Evolutionary conservation across 2,329 filamentous ascomycete genomes (phyloP).

Genomic region (Fusarium sp.): DNA sequence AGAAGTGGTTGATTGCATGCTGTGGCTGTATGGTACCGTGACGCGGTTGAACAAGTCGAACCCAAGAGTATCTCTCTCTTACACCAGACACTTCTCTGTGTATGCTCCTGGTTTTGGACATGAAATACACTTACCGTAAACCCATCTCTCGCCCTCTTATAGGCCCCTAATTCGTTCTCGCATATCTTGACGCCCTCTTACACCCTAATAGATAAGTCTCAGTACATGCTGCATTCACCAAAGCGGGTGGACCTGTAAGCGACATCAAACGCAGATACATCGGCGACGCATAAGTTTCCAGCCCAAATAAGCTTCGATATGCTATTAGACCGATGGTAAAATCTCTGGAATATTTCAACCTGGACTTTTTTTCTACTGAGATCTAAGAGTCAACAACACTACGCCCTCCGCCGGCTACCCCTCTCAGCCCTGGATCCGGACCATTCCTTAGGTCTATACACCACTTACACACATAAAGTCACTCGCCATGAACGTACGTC

Average conservation of each 20-base stretch:
- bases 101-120: slow-evolving; percentile 7
- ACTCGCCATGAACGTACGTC: slow-evolving; percentile 84
- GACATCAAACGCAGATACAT: slow-evolving; percentile 26
- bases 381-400: no score
- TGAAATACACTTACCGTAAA: neutral
- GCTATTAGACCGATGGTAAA: slow-evolving; percentile 24
- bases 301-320: slow-evolving; percentile 31
- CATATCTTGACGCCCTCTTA: neutral
- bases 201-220: slow-evolving; percentile 25
- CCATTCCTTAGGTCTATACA: neutral
- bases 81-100: slow-evolving; percentile 24
- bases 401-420: no score
- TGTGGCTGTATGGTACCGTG: slow-evolving; percentile 38
- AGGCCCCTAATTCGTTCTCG: neutral
- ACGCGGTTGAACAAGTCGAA: slow-evolving; percentile 28
- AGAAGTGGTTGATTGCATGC: slow-evolving; percentile 21
- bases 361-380: neutral
- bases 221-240: slow-evolving; percentile 23
- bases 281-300: slow-evolving; percentile 10
- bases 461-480: slow-evolving; percentile 19
- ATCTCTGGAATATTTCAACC: neutral
- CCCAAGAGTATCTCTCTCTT: slow-evolving; percentile 26
- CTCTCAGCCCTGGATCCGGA: no score
- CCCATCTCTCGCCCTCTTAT: neutral
- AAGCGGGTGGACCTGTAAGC: slow-evolving; percentile 38